Base-by-base conservation (phyloP, 148 eudicot species). In the Cornus suecica region DNA sequence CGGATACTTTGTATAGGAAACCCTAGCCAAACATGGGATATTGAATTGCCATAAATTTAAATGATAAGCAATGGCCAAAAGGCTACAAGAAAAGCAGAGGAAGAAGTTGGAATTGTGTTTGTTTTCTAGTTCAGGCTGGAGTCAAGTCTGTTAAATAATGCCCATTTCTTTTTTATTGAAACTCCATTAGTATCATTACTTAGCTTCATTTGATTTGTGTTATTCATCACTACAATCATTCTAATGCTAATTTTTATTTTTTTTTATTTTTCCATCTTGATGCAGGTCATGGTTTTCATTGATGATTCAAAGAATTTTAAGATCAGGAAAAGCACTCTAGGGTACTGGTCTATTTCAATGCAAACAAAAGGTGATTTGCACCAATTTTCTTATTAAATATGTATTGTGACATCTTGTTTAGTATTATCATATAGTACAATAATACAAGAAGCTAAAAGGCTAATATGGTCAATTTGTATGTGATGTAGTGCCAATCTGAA, bases 1-100 rank as follows among this genome's bases (percentile, higher is more conserved):
- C 65, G 81, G 54, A 86, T n/a, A n/a, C n/a, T n/a, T n/a, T n/a
- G n/a, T n/a, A n/a, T n/a, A n/a, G n/a, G n/a, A n/a, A n/a, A n/a
- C n/a, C n/a, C n/a, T n/a, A n/a, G n/a, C 29, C 66, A 88, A 69
- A 74, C 28, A 69, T 58, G 20, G 56, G 76, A 65, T 70, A 78
- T 67, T 80, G 86, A 58, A 79, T 66, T 45, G 58, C 80, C 88
- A 85, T 90, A 71, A 62, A 29, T 45, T 16, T 60, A n/a, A 60
- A 27, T 26, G 37, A 42, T 41, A 42, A 26, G 52, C 25, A 64
- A 14, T 34, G 9, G 73, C 28, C 42, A 25, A 65, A 37, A 54
- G 29, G 29, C 7, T 26, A n/a, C 10, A 31, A 37, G 2, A 41
- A 58, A 28, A 29, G 22, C 70, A 70, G 72, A 51, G 34, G 68